Conservation (phyloP, 495 filamentous ascomycete species). For the Aspergillus cavernicola region DNA sequence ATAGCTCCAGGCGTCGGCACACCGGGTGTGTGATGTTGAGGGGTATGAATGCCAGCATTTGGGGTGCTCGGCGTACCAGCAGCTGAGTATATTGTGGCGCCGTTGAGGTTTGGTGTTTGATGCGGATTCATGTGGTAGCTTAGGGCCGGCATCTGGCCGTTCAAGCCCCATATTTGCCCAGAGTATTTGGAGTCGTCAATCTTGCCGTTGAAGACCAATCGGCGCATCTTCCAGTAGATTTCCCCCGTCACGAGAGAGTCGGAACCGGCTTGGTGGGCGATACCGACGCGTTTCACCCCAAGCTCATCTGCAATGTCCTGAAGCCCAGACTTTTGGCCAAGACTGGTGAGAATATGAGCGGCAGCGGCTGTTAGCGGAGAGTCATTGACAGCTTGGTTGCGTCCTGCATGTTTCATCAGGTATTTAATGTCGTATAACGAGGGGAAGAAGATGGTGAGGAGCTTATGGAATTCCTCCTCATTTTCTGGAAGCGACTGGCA, state of each 20-base stretch:
- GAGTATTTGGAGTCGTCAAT: conserved; percentile 71
- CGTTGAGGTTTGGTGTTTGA: conserved; percentile 53
- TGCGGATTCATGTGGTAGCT: conserved; percentile 43
- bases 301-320: conserved; percentile 93
- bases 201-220: conserved; percentile 77
- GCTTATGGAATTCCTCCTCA: conserved; percentile 78
- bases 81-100: conserved; percentile 52
- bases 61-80: conserved; percentile 70
- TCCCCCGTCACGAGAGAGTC: conserved; percentile 90
- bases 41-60: conserved; percentile 57
- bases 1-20: conserved; percentile 67
- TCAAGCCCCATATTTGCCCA: conserved; percentile 86
- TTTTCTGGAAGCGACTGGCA: conserved; percentile 77
- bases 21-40: conserved; percentile 47
- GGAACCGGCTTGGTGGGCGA: conserved; percentile 84
- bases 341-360: conserved; percentile 66
- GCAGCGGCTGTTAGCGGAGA: conserved; percentile 58
- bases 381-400: conserved; percentile 57
- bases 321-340: conserved; percentile 81
- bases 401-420: conserved; percentile 82
- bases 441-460: conserved; percentile 88
- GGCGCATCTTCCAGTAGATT: conserved; percentile 85
- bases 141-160: conserved; percentile 52
- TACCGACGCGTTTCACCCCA: conserved; percentile 78
- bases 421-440: conserved; percentile 94